Percentiles rank a stretch among this genome's conserved stretches.
phyloP scores from a whole-genome alignment of 1,284 basidiomycete genomes.

The Thecaphora thlaspeos region DNA sequence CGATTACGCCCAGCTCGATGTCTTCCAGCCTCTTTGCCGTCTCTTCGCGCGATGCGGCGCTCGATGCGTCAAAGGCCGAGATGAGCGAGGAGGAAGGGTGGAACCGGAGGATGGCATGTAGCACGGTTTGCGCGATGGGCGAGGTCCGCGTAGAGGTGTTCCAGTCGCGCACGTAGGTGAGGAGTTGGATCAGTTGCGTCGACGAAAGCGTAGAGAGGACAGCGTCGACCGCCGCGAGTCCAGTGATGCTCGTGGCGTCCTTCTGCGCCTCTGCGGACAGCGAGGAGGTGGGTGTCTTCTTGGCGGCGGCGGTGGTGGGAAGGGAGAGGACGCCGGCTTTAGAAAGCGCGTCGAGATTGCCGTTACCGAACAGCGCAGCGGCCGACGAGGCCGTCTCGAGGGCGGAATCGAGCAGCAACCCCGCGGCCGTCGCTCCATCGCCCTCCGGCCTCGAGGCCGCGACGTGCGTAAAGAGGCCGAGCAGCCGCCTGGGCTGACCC shows the following conservation, averaged over 20 bases:
- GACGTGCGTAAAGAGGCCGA: conserved; percentile 69
- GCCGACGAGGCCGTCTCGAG: conserved; percentile 7
- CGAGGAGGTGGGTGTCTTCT: too few relatives aligned
- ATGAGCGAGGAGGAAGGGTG: conserved; percentile 72
- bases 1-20: conserved; percentile 18
- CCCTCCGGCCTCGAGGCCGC: conserved; percentile 24
- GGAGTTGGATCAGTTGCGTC: conserved; percentile 74
- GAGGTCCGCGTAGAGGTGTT: conserved; percentile 86
- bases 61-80: conserved; percentile 64
- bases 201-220: conserved; percentile 73
- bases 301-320: too few relatives aligned
- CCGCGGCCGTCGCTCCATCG: conserved; percentile 15
- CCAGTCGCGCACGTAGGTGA: conserved; percentile 85
- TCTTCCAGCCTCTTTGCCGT: conserved; percentile 14
- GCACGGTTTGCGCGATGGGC: conserved; percentile 77
- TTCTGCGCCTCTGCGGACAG: too few relatives aligned
- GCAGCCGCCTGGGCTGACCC: conserved; percentile 85
- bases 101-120: conserved; percentile 78
- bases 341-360: too few relatives aligned
- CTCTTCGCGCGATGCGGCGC: conserved; percentile 5
- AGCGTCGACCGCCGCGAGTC: conserved; percentile 54
- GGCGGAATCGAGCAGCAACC: conserved; percentile 16
- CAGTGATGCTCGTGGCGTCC: conserved; percentile 41
- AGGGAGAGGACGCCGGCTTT: too few relatives aligned
- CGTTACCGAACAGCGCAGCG: background rate